Evolutionary conservation across 768 basidiomycete species (phyloP), one percentile per base, ranked within the genome.

Genomic region (Phanerodontia chrysosporium): DNA sequence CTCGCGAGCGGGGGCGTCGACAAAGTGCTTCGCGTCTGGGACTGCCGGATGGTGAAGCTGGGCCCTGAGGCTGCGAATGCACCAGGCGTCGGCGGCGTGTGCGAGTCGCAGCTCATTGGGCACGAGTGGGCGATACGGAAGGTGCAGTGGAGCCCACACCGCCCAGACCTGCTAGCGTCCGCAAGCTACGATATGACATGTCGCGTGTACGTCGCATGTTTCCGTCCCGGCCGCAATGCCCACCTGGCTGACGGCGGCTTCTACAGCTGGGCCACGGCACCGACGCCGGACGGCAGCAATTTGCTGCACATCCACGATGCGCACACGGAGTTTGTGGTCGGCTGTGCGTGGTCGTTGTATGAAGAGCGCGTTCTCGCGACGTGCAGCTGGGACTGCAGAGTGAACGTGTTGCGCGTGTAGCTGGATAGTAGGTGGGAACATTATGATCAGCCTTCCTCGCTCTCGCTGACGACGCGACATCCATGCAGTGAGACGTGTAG

Each of bases 101-200:
- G 87, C 66, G 87, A 90, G 75, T 73, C 75, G 24, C 84, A 86
- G 59, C 72, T 95, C 12, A 73, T 82, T 3, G 94, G 94, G 6
- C 94, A 96, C 66, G 93, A 95, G 73, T 95, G 93, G 67, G 94
- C 94, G 1, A 84, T 95, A 45, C 78, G 94, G 44, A 90, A 90
- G 69, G 83, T 96, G 3, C 89, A 92, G 62, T 96, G 94, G 93
- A 87, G 87, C 69, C 90, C 90, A 39, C 90, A 92, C 75, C 76
- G 80, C 27, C 75, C 85, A 3, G 87, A 90, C 60, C 66, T 90
- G 14, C 75, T 92, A 24, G 87, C 88, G 76, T 83, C 80, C 32
- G 81, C 83, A 39, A 87, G 89, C 66, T 95, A 98, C 73, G 96
- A 98, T 69, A 98, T 98, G 96, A 94, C 94, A 1, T 93, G 89